Conservation (phyloP, 208 protist genomes). For the Trypanosoma congolense region DNA sequence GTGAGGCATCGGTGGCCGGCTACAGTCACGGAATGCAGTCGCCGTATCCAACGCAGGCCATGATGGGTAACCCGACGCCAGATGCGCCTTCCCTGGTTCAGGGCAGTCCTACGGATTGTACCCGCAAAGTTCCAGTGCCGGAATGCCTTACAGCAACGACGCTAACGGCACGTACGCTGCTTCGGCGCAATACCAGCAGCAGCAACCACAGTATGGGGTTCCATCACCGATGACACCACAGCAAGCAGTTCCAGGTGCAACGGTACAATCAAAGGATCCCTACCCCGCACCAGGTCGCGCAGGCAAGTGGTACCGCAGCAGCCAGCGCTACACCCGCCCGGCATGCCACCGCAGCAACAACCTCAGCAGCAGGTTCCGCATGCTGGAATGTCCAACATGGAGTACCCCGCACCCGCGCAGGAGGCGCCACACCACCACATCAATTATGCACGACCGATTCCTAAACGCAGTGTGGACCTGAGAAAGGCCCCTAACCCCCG, state of each 20-base stretch:
- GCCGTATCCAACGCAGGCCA: too few species aligned
- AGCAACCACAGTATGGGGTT: conserved; percentile 1
- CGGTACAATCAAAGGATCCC: neutral
- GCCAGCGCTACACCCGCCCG: too few species aligned
- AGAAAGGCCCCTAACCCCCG: conserved; percentile 50
- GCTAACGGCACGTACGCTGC: neutral
- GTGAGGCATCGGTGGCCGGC: too few species aligned
- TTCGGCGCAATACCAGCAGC: conserved; percentile 8
- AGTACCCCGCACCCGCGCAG: neutral
- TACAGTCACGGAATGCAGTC: too few species aligned
- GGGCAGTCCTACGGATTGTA: too few species aligned
- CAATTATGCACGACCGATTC: conserved; percentile 31
- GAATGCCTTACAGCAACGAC: neutral
- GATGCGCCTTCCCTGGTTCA: too few species aligned
- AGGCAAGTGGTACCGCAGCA: too few species aligned
- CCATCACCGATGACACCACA: neutral
- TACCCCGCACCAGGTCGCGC: neutral
- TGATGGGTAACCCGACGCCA: too few species aligned
- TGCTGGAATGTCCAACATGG: neutral
- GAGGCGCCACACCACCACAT: too few species aligned
- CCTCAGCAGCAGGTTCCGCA: neutral
- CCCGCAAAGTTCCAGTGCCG: neutral
- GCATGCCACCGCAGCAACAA: too few species aligned
- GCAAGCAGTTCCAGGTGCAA: neutral
- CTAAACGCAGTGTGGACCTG: conserved; percentile 44